A percentile compares a stretch with the other conserved stretches of the same genome.
Evolutionary conservation across 495 filamentous ascomycete species (phyloP).

Genomic region (Clavariopsis aquatica): DNA sequence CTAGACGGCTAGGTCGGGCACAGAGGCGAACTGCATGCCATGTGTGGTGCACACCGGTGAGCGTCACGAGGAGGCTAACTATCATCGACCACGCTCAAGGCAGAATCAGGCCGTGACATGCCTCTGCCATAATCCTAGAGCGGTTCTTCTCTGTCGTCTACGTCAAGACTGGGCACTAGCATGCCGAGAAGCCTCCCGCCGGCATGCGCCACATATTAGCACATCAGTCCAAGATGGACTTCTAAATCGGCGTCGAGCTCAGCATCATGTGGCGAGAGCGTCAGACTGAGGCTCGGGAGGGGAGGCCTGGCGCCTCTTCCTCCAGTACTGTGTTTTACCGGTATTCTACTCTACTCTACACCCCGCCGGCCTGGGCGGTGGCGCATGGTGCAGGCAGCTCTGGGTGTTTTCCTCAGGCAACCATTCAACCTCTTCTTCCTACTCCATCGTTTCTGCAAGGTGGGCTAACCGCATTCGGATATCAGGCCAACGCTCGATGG

Average conservation of each 20-base stretch:
- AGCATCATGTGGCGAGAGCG: background rate
- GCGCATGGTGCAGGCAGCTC: slow-evolving; percentile 10
- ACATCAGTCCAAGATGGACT: background rate
- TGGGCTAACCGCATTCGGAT: background rate
- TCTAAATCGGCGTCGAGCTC: background rate
- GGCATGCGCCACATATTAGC: background rate
- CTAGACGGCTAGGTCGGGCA: slow-evolving; percentile 7
- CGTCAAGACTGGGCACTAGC: slow-evolving; percentile 3
- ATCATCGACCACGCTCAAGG: background rate
- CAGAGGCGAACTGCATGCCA: background rate
- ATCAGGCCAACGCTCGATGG: background rate
- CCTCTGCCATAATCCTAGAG: background rate
- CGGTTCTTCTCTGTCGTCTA: background rate
- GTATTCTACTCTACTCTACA: too few species aligned
- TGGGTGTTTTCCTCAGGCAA: background rate
- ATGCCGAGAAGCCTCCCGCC: background rate
- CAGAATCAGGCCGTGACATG: background rate
- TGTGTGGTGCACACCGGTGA: background rate
- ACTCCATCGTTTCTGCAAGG: background rate
- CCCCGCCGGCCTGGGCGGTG: too few species aligned
- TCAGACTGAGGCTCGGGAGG: slow-evolving; percentile 3
- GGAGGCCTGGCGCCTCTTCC: background rate
- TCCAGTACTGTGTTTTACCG: too few species aligned
- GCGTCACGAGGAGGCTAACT: background rate
- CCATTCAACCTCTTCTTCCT: background rate